A percentile compares a stretch with the other conserved stretches of the same genome.
phyloP scores from a whole-genome alignment of 2,329 filamentous ascomycete genomes.

The Penicillium rolfsii region DNA sequence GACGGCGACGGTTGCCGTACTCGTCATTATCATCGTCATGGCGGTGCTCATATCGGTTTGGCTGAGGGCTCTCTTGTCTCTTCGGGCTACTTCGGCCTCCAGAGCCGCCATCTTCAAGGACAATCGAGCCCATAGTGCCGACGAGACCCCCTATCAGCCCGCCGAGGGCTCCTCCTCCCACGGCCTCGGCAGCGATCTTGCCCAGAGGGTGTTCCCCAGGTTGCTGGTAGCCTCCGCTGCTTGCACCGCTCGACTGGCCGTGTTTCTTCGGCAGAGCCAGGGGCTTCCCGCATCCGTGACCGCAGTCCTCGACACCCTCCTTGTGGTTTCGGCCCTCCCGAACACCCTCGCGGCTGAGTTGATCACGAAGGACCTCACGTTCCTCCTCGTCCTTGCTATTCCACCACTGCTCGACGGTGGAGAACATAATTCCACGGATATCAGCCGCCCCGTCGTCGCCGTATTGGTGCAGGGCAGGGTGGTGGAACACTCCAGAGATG shows the following conservation, averaged over 20 bases:
- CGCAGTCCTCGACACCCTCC: constrained; percentile 78
- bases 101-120: constrained; percentile 60
- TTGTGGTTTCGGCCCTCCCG: constrained; percentile 80
- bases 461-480: constrained; percentile 75
- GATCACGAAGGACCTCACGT: constrained; percentile 69
- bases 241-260: constrained; percentile 20
- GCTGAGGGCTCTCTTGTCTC: constrained; percentile 14
- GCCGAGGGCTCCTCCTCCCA: constrained; percentile 67
- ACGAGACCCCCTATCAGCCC: constrained; percentile 72
- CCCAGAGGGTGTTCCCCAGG: constrained; percentile 43
- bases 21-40: not conserved
- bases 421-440: constrained; percentile 76
- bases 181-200: constrained; percentile 61
- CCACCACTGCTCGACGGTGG: constrained; percentile 86
- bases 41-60: constrained; percentile 8
- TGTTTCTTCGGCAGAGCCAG: constrained; percentile 71
- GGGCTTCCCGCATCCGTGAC: constrained; percentile 82
- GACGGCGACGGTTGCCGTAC: too few species aligned
- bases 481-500: constrained; percentile 80
- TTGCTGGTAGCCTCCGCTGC: constrained; percentile 21
- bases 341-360: constrained; percentile 79
- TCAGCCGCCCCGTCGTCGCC: constrained; percentile 72
- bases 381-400: constrained; percentile 63
- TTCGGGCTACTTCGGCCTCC: constrained; percentile 6
- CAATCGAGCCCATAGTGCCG: constrained; percentile 58